phyloP scores from a whole-genome alignment of 73 alveolate genomes.

The Blepharisma stoltei region DNA sequence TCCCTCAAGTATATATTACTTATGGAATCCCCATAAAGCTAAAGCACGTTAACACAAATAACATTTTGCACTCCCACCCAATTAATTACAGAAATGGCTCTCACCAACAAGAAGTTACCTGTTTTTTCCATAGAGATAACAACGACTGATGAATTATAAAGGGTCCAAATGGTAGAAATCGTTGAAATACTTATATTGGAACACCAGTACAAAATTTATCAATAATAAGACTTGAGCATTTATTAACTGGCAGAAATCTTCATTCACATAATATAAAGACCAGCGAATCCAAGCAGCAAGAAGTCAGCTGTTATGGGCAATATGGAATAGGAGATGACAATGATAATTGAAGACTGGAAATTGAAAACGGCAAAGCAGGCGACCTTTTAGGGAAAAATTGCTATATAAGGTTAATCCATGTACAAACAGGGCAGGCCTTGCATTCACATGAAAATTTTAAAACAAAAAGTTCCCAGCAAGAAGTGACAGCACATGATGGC shows the following conservation, averaged over 20 bases:
- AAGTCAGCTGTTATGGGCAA: neutral
- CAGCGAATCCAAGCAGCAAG: neutral
- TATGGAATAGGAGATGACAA: neutral
- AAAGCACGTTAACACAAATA: neutral
- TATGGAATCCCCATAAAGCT: neutral
- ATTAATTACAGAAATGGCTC: neutral
- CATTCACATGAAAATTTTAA: neutral
- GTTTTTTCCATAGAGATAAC: neutral
- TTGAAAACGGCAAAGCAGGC: neutral
- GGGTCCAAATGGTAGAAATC: neutral
- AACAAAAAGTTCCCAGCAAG: neutral
- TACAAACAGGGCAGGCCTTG: neutral
- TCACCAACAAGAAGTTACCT: constrained; percentile 2
- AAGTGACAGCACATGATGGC: neutral
- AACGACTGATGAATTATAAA: neutral
- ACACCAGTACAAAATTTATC: neutral
- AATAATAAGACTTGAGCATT: neutral
- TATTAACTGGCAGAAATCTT: neutral
- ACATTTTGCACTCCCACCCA: neutral
- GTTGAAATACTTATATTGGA: neutral
- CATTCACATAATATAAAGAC: neutral
- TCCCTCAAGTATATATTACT: neutral
- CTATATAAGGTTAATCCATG: neutral
- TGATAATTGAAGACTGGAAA: constrained; percentile 7
- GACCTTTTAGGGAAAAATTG: neutral